A percentile compares a stretch with the other conserved stretches of the same genome.
Conservation (phyloP, 2,329 filamentous ascomycete genomes). For the Cladophialophora carrionii region DNA sequence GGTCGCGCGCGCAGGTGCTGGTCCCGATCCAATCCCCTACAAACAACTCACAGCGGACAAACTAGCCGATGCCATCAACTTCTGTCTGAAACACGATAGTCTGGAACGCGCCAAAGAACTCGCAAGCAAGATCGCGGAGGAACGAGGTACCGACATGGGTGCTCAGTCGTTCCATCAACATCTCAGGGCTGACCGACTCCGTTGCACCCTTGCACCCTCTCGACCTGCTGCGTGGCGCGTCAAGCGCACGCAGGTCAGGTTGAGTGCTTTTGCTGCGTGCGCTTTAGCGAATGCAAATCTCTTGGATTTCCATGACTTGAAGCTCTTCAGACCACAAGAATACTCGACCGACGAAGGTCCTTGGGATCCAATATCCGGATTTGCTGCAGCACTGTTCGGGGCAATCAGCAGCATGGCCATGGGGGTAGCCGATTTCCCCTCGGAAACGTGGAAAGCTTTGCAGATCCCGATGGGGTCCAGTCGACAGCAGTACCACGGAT, state of each 20-base stretch:
- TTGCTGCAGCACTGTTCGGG: slow-evolving; percentile 45
- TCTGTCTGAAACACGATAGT: slow-evolving; percentile 63
- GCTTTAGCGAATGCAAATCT: slow-evolving; percentile 61
- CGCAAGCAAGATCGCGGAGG: slow-evolving; percentile 58
- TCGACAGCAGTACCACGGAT: slow-evolving; percentile 25
- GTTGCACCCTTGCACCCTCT: slow-evolving; percentile 69
- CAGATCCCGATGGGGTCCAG: slow-evolving; percentile 16
- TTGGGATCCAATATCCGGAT: slow-evolving; percentile 57
- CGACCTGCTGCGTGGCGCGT: slow-evolving; percentile 60
- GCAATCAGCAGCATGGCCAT: slow-evolving; percentile 69
- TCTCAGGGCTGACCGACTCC: slow-evolving; percentile 64
- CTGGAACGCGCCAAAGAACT: slow-evolving; percentile 52
- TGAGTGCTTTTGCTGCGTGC: slow-evolving; percentile 58
- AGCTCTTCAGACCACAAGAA: slow-evolving; percentile 53
- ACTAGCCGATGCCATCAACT: slow-evolving; percentile 65
- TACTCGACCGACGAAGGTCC: slow-evolving; percentile 60
- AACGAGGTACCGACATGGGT: slow-evolving; percentile 65
- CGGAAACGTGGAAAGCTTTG: slow-evolving; percentile 54
- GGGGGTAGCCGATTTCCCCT: slow-evolving; percentile 73
- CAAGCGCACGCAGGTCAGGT: slow-evolving; percentile 51
- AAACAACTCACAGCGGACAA: slow-evolving; percentile 68
- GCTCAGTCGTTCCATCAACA: slow-evolving; percentile 71
- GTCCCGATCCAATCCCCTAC: slow-evolving; percentile 69
- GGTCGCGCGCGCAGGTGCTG: slow-evolving; percentile 71
- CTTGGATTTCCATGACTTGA: slow-evolving; percentile 61